These are phyloP conservation scores for Piromyces sp. DNA, from an alignment of 192 early-diverging fungal species.

Conservation along the genomic window DNA sequence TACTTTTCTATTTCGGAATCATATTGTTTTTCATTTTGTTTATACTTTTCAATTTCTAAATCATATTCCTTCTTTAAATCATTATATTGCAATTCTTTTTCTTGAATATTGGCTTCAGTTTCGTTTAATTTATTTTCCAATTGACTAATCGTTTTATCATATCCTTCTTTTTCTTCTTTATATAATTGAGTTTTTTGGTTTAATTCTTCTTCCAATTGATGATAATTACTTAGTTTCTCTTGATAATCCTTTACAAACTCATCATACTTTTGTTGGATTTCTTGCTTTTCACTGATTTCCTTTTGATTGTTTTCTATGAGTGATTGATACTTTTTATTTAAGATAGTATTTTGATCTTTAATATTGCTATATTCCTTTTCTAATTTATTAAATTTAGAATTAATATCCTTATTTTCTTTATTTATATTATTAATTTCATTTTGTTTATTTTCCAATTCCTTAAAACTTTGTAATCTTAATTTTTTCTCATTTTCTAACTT, in stretches of 20 bases:
- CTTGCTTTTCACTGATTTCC: background rate
- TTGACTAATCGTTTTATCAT: background rate
- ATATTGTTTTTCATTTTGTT: background rate
- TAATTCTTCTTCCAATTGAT: background rate
- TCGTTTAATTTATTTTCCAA: background rate
- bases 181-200: background rate
- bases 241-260: background rate
- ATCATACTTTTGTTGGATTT: background rate
- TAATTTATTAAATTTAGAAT: background rate
- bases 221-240: background rate
- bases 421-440: background rate
- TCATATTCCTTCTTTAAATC: background rate
- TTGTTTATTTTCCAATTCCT: background rate
- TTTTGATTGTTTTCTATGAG: background rate
- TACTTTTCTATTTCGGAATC: background rate
- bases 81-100: background rate
- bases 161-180: background rate
- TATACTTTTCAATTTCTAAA: background rate
- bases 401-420: background rate
- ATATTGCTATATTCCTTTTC: background rate
- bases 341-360: background rate
- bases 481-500: background rate
- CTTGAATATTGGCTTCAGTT: background rate
- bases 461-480: background rate
- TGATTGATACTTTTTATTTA: background rate